Base-by-base conservation (phyloP, 495 filamentous ascomycete genomes). In the Cercophora newfieldiana region DNA sequence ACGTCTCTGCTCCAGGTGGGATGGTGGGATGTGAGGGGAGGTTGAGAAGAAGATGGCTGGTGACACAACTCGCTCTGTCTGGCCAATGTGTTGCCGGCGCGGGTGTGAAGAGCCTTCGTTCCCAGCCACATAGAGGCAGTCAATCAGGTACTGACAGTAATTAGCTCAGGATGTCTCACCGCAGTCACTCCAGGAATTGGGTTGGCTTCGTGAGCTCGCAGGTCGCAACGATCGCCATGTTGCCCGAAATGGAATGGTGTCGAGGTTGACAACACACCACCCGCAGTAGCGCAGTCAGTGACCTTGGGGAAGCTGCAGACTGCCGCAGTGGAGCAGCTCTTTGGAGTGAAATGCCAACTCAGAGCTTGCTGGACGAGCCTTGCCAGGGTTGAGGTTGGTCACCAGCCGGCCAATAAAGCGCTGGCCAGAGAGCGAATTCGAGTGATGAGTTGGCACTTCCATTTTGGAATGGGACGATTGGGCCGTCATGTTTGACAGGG, bases 401-500 rank as follows among this genome's bases (percentile, higher is more conserved):
- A 53, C 59, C 57, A 19, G 8, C 16, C 59, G 50, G 18, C 66
- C 64, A 73, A 69, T 71, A 33, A 37, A 24, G 25, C 31, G 55
- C 44, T 53, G 55, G 48, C 31, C 30, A 29, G 54, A 33, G 47
- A 49, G 51, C 33, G 59, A 61, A 28, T 57, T 33, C 19, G 47
- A 26, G 48, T 48, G 68, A 66, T 69, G 71, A 29, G 68, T n/a
- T 73, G 68, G 66, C 68, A 73, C 49, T 59, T 31, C 31, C 16
- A 22, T 63, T n/a, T n/a, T n/a, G 55, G 22, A 33, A 33, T 10
- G 55, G 55, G 55, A 29, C 29, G 26, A 58, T 58, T 62, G 60
- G 60, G 44, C 26, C 44, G 60, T 54, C 29, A 54, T 44, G 49
- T n/a, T 55, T 44, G 61, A 54, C 51, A 28, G 30, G 51, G 25